Conservation (phyloP, 2,329 filamentous ascomycete genomes). For the Zymoseptoria tritici region DNA sequence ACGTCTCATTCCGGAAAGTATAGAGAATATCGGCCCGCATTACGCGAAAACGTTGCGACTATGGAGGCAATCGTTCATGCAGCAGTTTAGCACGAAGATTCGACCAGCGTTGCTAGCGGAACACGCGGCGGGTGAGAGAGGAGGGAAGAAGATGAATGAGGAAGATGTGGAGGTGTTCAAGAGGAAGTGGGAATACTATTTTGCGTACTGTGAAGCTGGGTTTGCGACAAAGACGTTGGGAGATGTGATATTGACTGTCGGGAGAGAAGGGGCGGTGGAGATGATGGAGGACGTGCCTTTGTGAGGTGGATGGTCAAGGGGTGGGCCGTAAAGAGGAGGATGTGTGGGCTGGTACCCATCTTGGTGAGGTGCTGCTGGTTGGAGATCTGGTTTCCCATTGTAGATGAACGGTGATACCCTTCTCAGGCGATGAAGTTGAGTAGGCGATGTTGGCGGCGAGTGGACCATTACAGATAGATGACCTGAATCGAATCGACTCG, state of each 20-base stretch:
- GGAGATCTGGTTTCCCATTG: background rate
- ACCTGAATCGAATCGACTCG: background rate
- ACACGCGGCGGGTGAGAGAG: conserved; percentile 32
- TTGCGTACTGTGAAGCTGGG: conserved; percentile 66
- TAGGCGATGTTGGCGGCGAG: background rate
- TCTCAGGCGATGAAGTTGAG: background rate
- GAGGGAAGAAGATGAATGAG: conserved; percentile 45
- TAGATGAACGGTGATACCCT: background rate
- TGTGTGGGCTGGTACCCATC: background rate
- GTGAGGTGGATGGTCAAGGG: conserved; percentile 29
- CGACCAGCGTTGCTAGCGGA: conserved; percentile 52
- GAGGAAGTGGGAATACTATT: conserved; percentile 72
- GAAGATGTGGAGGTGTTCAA: conserved; percentile 60
- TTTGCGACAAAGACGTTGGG: conserved; percentile 65
- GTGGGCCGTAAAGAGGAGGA: background rate
- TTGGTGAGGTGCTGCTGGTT: background rate
- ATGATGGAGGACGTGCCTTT: conserved; percentile 64
- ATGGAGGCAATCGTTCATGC: conserved; percentile 60
- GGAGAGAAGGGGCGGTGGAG: conserved; percentile 56
- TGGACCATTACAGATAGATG: background rate
- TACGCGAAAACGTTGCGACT: conserved; percentile 62
- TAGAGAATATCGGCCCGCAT: conserved; percentile 68
- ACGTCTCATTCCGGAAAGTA: conserved; percentile 54
- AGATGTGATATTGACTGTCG: conserved; percentile 65
- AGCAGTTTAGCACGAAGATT: conserved; percentile 55